Base-by-base conservation (phyloP, 805 yeast species). In the Myxozyma neglecta region DNA sequence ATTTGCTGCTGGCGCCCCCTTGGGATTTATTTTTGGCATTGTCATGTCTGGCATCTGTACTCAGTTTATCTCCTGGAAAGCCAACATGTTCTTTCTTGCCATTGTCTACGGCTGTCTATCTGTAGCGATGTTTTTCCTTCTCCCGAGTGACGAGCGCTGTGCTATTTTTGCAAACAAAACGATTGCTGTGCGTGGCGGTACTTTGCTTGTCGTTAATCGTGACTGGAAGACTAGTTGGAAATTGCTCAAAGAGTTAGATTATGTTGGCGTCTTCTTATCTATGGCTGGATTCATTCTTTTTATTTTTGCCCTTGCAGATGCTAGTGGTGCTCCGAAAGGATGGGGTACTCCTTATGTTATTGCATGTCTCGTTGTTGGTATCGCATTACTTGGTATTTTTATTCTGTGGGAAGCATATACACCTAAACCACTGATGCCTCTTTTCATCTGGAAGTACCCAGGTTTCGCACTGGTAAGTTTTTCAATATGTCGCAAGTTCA, bases 271-370 rank as follows among this genome's bases (percentile, higher is more conserved):
- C 2, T 60, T 77, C 3, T 65, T 81, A 32, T 74, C 81, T 8
- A 62, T 78, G 9, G 53, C 74, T 5, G 81, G 82, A 0, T 74
- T 81, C 56, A 73, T 77, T 0, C 66, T 81, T 48, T 73, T 81
- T 44, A 75, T 80, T 36, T 81, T 80, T 65, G 73, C 82, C 1
- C 68, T 81, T 44, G 77, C 83, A 2, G 79, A 79, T 63, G 78
- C 76, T 8, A 79, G 77, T 48, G 74, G 75, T 0, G 73, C 81
- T 1, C 67, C 70, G 14, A 58, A 71, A 13, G 74, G 81, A 6
- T 81, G 84, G 84, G 66, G 67, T 46, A 79, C 83, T 10, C 77
- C 80, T 0, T 81, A 81, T 62, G 79, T 81, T 63, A 73, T 79
- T 58, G 81, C 78, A 5, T 68, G 77, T 6, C 57, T 81, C 14